These are phyloP conservation scores for Taphrina populina DNA, from an alignment of 1,139 yeast species.

Conservation along the genomic window DNA sequence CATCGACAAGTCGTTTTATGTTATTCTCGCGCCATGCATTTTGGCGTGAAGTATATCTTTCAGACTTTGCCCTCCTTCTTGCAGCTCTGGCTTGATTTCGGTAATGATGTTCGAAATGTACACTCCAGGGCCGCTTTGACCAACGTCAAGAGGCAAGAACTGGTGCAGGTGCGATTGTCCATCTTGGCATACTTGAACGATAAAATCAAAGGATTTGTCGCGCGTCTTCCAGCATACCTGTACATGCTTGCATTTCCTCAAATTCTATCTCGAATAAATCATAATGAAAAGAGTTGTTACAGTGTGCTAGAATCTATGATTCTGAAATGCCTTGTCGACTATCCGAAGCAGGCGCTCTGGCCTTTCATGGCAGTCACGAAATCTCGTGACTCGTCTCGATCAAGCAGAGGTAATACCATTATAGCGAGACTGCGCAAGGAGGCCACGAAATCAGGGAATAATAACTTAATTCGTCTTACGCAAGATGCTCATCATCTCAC, in stretches of 20 bases:
- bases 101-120: slow-evolving; percentile 44
- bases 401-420: slow-evolving; percentile 55
- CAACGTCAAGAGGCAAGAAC: slow-evolving; percentile 38
- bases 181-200: slow-evolving; percentile 41
- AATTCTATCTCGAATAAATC: slow-evolving; percentile 73
- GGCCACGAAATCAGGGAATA: slow-evolving; percentile 15
- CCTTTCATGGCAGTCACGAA: slow-evolving; percentile 70
- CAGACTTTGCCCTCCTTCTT: slow-evolving; percentile 88
- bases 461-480: slow-evolving; percentile 35
- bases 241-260: slow-evolving; percentile 90
- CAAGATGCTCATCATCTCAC: slow-evolving; percentile 44
- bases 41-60: slow-evolving; percentile 67
- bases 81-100: slow-evolving; percentile 89
- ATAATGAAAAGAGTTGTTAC: slow-evolving; percentile 59
- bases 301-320: slow-evolving; percentile 59
- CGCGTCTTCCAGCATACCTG: slow-evolving; percentile 57
- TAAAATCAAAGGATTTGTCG: slow-evolving; percentile 49
- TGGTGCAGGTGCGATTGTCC: slow-evolving; percentile 35
- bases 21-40: slow-evolving; percentile 65
- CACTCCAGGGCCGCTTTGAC: slow-evolving; percentile 25
- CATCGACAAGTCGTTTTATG: slow-evolving; percentile 64
- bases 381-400: slow-evolving; percentile 62
- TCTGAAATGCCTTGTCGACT: slow-evolving; percentile 57
- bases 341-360: slow-evolving; percentile 86
- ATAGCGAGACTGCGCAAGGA: slow-evolving; percentile 40